Percentiles rank a stretch among this genome's conserved stretches.
Evolutionary conservation across 2,329 filamentous ascomycete species (phyloP).

Genomic region (Pyricularia grisea): DNA sequence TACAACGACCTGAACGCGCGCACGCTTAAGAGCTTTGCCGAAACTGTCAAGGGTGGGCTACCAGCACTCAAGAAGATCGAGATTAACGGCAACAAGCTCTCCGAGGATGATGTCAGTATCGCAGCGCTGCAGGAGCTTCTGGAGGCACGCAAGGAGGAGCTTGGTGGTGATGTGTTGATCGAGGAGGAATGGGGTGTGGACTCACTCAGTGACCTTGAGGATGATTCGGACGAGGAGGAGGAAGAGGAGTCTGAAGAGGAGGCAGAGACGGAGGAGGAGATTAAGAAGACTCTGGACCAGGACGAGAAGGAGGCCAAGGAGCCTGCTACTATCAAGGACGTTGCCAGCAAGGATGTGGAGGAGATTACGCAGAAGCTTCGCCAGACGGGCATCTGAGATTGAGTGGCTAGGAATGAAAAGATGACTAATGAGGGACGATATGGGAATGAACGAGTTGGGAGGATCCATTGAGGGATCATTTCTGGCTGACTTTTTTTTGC

Average conservation of each 20-base stretch:
- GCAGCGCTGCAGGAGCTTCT: conserved; percentile 60
- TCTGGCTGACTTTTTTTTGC: neutral
- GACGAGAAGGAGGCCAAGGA: conserved; percentile 65
- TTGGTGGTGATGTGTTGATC: conserved; percentile 54
- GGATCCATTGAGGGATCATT: neutral
- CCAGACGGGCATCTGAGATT: conserved; percentile 50
- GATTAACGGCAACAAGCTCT: conserved; percentile 92
- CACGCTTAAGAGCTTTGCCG: conserved; percentile 61
- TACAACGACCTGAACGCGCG: conserved; percentile 87
- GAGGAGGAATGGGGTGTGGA: conserved; percentile 83
- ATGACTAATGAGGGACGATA: neutral
- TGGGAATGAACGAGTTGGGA: neutral
- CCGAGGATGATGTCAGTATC: conserved; percentile 71
- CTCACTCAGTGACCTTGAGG: conserved; percentile 77
- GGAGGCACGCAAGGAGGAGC: conserved; percentile 67
- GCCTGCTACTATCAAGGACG: conserved; percentile 60
- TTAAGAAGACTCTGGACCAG: conserved; percentile 59
- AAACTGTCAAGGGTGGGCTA: conserved; percentile 57
- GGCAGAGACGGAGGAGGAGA: conserved; percentile 59
- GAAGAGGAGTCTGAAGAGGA: conserved; percentile 60
- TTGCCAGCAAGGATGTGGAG: conserved; percentile 57
- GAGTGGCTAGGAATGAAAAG: neutral
- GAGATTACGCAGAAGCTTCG: conserved; percentile 65
- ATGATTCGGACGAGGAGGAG: conserved; percentile 60
- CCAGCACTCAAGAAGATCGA: conserved; percentile 78